A percentile compares a stretch with the other conserved stretches of the same genome.
phyloP scores from a whole-genome alignment of 2,329 filamentous ascomycete genomes.

The Chalaropsis ovoidea region DNA sequence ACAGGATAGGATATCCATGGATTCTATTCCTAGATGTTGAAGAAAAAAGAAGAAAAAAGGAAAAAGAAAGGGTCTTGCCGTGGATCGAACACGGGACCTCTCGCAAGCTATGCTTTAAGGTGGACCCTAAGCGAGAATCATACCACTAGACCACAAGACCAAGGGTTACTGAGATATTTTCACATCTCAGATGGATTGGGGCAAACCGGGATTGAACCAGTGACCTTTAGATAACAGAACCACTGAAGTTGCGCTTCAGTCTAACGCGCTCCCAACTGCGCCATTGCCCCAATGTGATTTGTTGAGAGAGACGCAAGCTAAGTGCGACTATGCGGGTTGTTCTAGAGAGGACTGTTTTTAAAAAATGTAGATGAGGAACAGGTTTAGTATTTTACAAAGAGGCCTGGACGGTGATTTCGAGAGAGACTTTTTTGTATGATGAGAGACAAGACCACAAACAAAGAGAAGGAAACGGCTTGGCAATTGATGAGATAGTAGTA shows the following conservation, averaged over 20 bases:
- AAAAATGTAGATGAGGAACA: neutral
- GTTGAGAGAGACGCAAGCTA: too few relatives aligned
- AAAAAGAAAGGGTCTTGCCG: conserved; percentile 23
- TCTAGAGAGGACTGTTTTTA: neutral
- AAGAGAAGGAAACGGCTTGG: neutral
- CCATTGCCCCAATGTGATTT: neutral
- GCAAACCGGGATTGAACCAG: conserved; percentile 21
- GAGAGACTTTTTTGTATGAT: neutral
- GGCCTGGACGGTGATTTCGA: too few relatives aligned
- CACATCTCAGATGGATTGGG: neutral
- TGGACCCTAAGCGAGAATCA: conserved; percentile 59
- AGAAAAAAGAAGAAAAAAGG: neutral
- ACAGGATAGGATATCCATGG: too few relatives aligned
- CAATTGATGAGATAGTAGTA: neutral
- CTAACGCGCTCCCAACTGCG: conserved; percentile 20
- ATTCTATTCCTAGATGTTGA: too few relatives aligned
- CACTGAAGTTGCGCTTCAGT: conserved; percentile 8
- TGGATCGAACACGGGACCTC: conserved; percentile 28
- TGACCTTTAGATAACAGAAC: conserved; percentile 22
- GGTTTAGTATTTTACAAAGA: too few relatives aligned
- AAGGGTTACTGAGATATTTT: neutral
- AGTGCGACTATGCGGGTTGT: too few relatives aligned
- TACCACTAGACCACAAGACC: conserved; percentile 55
- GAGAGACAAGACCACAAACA: neutral
- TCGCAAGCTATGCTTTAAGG: conserved; percentile 30